phyloP scores from a whole-genome alignment of 2,329 filamentous ascomycete species.

The Phialophora verrucosa region DNA sequence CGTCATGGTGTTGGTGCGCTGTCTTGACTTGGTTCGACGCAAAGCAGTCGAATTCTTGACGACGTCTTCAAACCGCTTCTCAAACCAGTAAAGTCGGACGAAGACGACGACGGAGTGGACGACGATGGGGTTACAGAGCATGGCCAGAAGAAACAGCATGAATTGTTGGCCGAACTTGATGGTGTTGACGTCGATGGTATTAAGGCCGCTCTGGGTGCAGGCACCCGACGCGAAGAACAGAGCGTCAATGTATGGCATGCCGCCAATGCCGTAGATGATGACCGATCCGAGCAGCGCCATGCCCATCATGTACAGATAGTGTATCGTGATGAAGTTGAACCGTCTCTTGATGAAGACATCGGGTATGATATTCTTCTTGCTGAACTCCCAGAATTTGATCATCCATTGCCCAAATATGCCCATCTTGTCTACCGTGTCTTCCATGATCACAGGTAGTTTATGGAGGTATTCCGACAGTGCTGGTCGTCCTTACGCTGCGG shows the following conservation, averaged over 20 bases:
- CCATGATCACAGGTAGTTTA: not conserved
- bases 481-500: not conserved
- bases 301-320: conserved; percentile 77
- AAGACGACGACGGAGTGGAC: conserved; percentile 88
- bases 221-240: conserved; percentile 85
- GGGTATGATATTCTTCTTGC: conserved; percentile 48
- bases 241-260: conserved; percentile 80
- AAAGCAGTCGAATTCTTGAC: conserved; percentile 72
- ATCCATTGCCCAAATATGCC: conserved; percentile 3
- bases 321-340: conserved; percentile 54
- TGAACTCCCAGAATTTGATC: conserved; percentile 26
- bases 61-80: conserved; percentile 89
- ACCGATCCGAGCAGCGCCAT: conserved; percentile 76
- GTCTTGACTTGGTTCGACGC: conserved; percentile 64
- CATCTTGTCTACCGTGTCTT: not conserved
- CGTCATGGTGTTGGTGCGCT: conserved; percentile 54
- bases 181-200: conserved; percentile 71
- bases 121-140: conserved; percentile 81
- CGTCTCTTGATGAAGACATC: conserved; percentile 45
- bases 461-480: not conserved
- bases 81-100: conserved; percentile 95
- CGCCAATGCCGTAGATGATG: conserved; percentile 70
- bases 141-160: conserved; percentile 71
- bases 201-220: conserved; percentile 90
- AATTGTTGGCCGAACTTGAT: conserved; percentile 76